Base-by-base conservation (phyloP, 108 stramenopile species). In the Nitzschia sp. region DNA sequence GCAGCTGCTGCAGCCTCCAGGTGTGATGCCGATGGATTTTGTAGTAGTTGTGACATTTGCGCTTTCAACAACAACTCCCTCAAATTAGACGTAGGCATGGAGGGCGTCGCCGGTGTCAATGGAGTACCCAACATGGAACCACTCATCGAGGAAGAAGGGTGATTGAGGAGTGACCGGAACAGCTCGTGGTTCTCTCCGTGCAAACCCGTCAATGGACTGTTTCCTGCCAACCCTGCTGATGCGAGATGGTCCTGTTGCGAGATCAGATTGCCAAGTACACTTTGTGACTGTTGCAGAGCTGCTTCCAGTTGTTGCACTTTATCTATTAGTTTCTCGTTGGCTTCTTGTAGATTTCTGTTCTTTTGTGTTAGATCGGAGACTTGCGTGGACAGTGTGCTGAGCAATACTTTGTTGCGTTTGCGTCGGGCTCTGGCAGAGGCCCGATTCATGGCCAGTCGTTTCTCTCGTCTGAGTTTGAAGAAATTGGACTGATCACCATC, bases 401-500 rank as follows among this genome's bases (percentile, higher is more conserved):
- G 43, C 2, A 68, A 42, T 22, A 53, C 56, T 22, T 68, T 68
- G 19, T 57, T 68, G 6, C 67, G 39, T 44, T 43, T 57, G 2
- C 67, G 54, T 34, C 67, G 22, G 7, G 67, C 54, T 44, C 55
- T 40, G 9, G 67, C 67, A 12, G 67, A 68, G 48, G 39, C 55
- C 7, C 67, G 67, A 57, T 68, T 68, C 67, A 68, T 68, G 6
- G 67, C 67, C 25, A 68, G 34, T 17, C 67, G 67, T 68, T 57
- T 57, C 43, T 68, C 67, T 57, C 67, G 41, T 20, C 67, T 48
- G 5, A 48, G 14, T 3, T 15, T 17, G 17, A 48, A 17, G 46
- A 48, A 48, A 48, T 17, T 48, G 5, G 46, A 48, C 17, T 43
- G 43, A 43, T 43, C 43, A 10, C 12, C 12, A 12, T 43, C 12